phyloP scores from a whole-genome alignment of 805 yeast genomes.

The Kodamaea leandrae region DNA sequence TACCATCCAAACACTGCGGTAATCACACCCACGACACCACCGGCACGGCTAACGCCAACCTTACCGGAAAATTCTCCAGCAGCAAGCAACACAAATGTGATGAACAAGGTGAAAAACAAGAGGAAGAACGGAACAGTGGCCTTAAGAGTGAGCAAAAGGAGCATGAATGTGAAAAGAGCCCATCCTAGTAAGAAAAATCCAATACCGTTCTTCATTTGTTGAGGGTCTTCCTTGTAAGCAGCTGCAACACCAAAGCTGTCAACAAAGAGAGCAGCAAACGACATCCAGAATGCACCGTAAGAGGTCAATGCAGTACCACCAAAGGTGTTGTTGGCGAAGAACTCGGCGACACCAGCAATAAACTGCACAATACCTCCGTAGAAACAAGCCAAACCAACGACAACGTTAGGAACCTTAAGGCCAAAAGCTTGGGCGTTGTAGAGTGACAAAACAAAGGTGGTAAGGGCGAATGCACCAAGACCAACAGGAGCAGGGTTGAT shows the following conservation, averaged over 20 bases:
- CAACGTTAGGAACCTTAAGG: constrained; percentile 41
- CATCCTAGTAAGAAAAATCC: constrained; percentile 63
- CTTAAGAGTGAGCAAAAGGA: constrained; percentile 53
- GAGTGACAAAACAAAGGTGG: constrained; percentile 49
- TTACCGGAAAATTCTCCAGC: constrained; percentile 49
- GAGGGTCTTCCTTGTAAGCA: constrained; percentile 44
- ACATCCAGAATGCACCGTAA: constrained; percentile 57
- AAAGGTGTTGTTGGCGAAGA: constrained; percentile 52
- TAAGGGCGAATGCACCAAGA: constrained; percentile 45
- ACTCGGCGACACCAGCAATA: constrained; percentile 51
- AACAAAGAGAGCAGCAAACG: constrained; percentile 47
- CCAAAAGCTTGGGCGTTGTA: constrained; percentile 46
- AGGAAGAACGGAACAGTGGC: constrained; percentile 49
- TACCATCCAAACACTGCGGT: constrained; percentile 27
- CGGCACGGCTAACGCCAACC: constrained; percentile 16
- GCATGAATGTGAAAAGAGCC: constrained; percentile 61
- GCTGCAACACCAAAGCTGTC: constrained; percentile 56
- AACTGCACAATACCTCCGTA: constrained; percentile 51
- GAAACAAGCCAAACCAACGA: constrained; percentile 46
- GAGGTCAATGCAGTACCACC: constrained; percentile 52
- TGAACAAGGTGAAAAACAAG: constrained; percentile 51
- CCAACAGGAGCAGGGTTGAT: constrained; percentile 57
- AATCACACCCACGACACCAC: constrained; percentile 25
- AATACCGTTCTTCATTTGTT: constrained; percentile 45
- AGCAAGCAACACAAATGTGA: constrained; percentile 52